Evolutionary conservation across 768 basidiomycete species (phyloP).

Genomic region (Sarcodon aspratus): DNA sequence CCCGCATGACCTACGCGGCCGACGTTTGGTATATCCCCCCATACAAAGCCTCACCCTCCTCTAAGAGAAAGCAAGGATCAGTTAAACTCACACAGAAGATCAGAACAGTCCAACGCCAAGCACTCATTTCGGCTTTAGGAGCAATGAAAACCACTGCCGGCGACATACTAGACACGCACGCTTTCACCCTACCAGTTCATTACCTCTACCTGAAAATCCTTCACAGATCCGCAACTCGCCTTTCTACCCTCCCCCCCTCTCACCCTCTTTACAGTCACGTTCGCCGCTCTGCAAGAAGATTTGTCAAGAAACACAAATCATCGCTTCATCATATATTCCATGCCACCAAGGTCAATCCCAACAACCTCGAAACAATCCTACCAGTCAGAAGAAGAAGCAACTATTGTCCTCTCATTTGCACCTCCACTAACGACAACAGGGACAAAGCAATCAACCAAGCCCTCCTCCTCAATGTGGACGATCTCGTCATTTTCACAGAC

Average conservation of each 20-base stretch:
- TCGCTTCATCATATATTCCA: neutral
- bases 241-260: conserved; percentile 3
- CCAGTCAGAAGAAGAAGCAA: neutral
- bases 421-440: neutral
- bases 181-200: conserved; percentile 4
- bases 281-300: neutral
- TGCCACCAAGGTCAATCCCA: neutral
- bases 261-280: conserved; percentile 5
- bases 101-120: conserved; percentile 8
- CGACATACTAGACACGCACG: conserved; percentile 5
- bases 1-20: too few relatives aligned
- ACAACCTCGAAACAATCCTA: neutral
- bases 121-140: conserved; percentile 7
- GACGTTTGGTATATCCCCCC: neutral
- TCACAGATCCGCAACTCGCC: conserved; percentile 1
- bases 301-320: neutral
- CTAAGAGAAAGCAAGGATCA: neutral
- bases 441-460: neutral
- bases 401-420: neutral
- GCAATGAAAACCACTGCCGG: conserved; percentile 6
- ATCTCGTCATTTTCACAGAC: conserved; percentile 8
- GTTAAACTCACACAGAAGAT: neutral
- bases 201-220: neutral
- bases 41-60: neutral
- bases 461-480: neutral